Evolutionary conservation across 805 yeast genomes (phyloP).

Genomic region (Candida maesae): DNA sequence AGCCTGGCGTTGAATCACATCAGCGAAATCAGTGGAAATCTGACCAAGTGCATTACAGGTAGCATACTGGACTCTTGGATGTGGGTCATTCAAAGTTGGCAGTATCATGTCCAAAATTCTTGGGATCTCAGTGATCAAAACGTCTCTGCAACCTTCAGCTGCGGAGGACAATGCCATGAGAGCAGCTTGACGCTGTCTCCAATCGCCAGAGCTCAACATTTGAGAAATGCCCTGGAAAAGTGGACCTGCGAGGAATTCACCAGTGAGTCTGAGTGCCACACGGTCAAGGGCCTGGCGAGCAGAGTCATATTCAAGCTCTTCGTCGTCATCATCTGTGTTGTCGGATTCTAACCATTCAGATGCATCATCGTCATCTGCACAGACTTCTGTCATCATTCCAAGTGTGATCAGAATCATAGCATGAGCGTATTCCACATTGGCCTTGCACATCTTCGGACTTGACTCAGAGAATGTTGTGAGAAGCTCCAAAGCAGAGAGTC

Average conservation of each 20-base stretch:
- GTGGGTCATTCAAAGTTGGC: constrained; percentile 81
- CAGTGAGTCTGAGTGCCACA: constrained; percentile 78
- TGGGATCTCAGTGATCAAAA: constrained; percentile 76
- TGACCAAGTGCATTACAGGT: constrained; percentile 97
- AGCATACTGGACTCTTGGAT: constrained; percentile 94
- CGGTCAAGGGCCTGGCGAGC: constrained; percentile 96
- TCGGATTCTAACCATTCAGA: constrained; percentile 83
- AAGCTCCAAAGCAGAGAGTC: constrained; percentile 85
- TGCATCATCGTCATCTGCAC: constrained; percentile 83
- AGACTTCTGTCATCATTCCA: constrained; percentile 88
- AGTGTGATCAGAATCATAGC: constrained; percentile 71
- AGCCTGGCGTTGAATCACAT: constrained; percentile 74
- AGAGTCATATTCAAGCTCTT: constrained; percentile 81
- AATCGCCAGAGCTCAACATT: constrained; percentile 69
- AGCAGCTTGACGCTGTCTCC: constrained; percentile 97
- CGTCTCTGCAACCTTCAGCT: constrained; percentile 95
- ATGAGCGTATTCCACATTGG: constrained; percentile 66
- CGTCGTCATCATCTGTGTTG: constrained; percentile 75
- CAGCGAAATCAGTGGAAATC: constrained; percentile 94
- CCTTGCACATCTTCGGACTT: constrained; percentile 92
- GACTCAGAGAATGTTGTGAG: constrained; percentile 88
- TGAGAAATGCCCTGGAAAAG: constrained; percentile 82
- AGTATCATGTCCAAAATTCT: constrained; percentile 77
- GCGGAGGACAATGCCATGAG: constrained; percentile 95
- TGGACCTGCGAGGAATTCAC: constrained; percentile 79